Percentiles rank a stretch among this genome's conserved stretches.
phyloP scores from a whole-genome alignment of 495 filamentous ascomycete genomes.

The Talaromyces liani region DNA sequence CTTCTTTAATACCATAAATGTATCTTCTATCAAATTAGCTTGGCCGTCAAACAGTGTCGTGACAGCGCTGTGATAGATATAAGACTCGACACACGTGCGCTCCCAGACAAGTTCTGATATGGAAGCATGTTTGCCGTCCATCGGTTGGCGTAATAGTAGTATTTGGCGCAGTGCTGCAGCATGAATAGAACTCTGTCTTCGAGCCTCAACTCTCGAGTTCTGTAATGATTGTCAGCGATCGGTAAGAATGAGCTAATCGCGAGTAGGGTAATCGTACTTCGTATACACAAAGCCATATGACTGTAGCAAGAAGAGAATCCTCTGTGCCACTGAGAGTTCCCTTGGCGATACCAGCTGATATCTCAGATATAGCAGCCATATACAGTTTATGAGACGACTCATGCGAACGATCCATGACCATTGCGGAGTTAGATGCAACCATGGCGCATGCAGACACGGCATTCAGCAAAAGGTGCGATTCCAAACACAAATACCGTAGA shows the following conservation, averaged over 20 bases:
- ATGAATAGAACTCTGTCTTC: background rate
- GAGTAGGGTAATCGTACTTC: background rate
- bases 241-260: background rate
- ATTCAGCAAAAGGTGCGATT: background rate
- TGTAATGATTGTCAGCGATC: background rate
- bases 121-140: background rate
- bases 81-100: constrained; percentile 6
- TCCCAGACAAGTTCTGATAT: constrained; percentile 5
- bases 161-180: constrained; percentile 1
- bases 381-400: background rate
- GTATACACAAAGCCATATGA: constrained; percentile 5
- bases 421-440: background rate
- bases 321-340: background rate
- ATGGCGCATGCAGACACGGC: constrained; percentile 2
- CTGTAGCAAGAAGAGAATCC: background rate
- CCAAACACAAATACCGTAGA: constrained; percentile 2
- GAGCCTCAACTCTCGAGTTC: background rate
- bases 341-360: background rate
- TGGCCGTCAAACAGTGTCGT: constrained; percentile 5
- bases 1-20: background rate
- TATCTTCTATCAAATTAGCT: background rate
- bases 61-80: constrained; percentile 7
- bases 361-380: constrained; percentile 3
- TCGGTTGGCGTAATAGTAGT: background rate
- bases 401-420: background rate